Base-by-base conservation (phyloP, 75 land plant genomes). In the Cupressus sempervirens region DNA sequence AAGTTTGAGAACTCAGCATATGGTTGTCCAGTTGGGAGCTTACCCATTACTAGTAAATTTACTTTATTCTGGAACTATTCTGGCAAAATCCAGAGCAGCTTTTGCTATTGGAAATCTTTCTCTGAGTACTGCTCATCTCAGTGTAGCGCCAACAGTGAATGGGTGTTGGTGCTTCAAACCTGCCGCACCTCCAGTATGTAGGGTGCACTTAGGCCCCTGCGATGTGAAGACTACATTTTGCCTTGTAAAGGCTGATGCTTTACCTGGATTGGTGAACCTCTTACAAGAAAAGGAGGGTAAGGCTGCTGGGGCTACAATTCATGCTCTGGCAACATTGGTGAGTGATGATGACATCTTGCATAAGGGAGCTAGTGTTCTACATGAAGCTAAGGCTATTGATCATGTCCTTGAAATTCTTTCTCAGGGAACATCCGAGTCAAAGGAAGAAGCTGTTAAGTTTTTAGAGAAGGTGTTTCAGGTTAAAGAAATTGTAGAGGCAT, bases 141-240 rank as follows among this genome's bases (percentile, higher is more conserved):
- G 90, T 32, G 62, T 70, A 48, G 79, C 86, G 13, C 76, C 88
- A 6, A 32, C 50, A 85, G 23, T 34, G 30, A 53, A 76, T 80
- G 85, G 91, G 1, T 91, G 91, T 70, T 87, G 87, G 83, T 91
- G 90, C 70, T 87, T 91, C 68, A 46, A 84, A 70, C 34, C 81
- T 14, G 10, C 76, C 1, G 54, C 75, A 18, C 75, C 80, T 32
- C 84, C 86, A 52, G 41, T 81, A n/a, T 93, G 94, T 83, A 84
- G 46, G 38, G 94, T 87, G 32, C 94, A 93, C 73, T 76, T 82
- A 46, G 92, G 91, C 15, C 75, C 85, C 26, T 93, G 94, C 85
- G 85, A 79, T 73, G 87, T 84, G 11, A 82, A 67, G 41, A 86
- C 88, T 16, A 86, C 94, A 35, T 91, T 93, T 81, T 93, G 94